phyloP scores from a whole-genome alignment of 208 protist genomes.

The Trichomonas gallinae region DNA sequence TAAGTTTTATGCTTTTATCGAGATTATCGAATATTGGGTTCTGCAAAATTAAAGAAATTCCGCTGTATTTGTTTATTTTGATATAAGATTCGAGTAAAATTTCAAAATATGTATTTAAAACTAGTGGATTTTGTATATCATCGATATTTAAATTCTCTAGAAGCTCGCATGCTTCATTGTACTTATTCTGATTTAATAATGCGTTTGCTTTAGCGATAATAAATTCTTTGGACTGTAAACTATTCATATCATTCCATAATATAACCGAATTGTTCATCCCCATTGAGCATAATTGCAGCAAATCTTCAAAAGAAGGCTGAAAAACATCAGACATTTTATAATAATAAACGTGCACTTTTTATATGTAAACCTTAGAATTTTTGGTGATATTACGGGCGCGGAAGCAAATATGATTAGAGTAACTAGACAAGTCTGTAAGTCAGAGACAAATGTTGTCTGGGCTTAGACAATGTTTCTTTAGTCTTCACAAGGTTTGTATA shows the following conservation, averaged over 20 bases:
- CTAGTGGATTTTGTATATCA: not conserved
- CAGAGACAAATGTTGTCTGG: no score
- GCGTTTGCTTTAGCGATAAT: not conserved
- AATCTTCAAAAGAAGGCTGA: not conserved
- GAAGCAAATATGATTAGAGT: no score
- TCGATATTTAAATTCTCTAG: not conserved
- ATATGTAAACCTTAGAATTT: no score
- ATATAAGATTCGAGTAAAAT: not conserved
- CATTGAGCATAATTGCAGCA: not conserved
- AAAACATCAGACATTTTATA: not conserved
- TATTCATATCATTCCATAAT: not conserved
- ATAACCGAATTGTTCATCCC: not conserved
- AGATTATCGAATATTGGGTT: not conserved
- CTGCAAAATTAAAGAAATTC: not conserved
- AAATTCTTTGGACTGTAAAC: not conserved
- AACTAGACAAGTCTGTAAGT: no score
- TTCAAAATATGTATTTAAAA: not conserved
- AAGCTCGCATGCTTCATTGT: not conserved
- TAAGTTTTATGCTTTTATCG: not conserved
- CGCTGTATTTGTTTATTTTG: not conserved
- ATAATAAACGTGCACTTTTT: not conserved
- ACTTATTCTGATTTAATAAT: not conserved
- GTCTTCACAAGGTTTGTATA: no score
- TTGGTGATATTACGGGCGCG: no score
- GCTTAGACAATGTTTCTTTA: no score